Base-by-base conservation (phyloP, 2,329 filamentous ascomycete genomes). In the Curvularia sp. region DNA sequence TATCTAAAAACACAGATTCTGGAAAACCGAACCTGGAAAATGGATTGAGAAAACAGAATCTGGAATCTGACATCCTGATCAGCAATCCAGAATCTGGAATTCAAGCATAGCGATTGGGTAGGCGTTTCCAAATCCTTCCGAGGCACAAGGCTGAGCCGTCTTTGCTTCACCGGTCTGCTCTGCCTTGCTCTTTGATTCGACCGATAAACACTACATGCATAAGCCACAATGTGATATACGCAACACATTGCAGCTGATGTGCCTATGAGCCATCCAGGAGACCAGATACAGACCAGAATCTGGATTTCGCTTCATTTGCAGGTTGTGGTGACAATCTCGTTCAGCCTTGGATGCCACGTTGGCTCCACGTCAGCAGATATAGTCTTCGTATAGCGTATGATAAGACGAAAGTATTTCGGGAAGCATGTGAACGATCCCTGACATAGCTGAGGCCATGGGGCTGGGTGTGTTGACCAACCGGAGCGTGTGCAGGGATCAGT, bases 51-150 rank as follows among this genome's bases (percentile, higher is more conserved):
- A 47, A 47, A 21, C 43, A 32, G 27, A 47, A 21, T 47, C 18
- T 32, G 43, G 43, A 4, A 32, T 23, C 21, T n/a, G 28, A 28
- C 6, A 18, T 8, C 41, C 41, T 15, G 41, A 15, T 43, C n/a
- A n/a, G n/a, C 23, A 41, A 41, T 49, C 32, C 34, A 32, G 43
- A 47, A 32, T 47, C 43, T 47, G 43, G 43, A 32, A 21, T 32
- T 9, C 23, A 8, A 21, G 30, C 3, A n/a, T 34, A 36, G 12
- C n/a, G 32, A 28, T 19, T 19, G 34, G 34, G 23, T 41, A 9
- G 18, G 23, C 48, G 18, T 13, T 12, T 28, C 4, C 15, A 5
- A 39, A 4, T 23, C 48, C 10, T n/a, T 34, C 5, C 3, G 12
- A 21, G 36, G n/a, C 48, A 6, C 21, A 32, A 51, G 38, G 38